Evolutionary conservation across 257 asterid species (phyloP).

Genomic region (Salvia splendens): DNA sequence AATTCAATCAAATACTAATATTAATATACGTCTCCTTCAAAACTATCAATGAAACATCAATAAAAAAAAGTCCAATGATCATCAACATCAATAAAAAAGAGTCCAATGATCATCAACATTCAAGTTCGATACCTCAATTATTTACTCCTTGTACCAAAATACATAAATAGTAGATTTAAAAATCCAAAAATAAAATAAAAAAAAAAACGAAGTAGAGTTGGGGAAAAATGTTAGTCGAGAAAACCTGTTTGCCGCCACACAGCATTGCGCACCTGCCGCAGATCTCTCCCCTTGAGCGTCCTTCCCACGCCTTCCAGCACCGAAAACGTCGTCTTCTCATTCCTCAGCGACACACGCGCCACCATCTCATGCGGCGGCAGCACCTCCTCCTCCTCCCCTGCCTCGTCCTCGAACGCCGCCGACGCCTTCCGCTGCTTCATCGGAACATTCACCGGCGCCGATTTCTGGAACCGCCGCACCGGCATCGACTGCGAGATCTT

Average conservation of each 20-base stretch:
- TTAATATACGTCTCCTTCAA: too few species aligned
- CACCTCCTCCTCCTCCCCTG: constrained; percentile 70
- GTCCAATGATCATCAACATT: not conserved
- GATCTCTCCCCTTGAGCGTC: constrained; percentile 91
- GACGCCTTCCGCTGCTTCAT: constrained; percentile 49
- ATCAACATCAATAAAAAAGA: not conserved
- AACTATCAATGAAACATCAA: not conserved
- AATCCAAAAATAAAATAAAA: not conserved
- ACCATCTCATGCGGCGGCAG: constrained; percentile 89
- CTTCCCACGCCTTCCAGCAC: constrained; percentile 85
- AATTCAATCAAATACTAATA: not conserved
- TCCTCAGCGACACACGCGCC: constrained; percentile 57
- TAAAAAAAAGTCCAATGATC: not conserved
- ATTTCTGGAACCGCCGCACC: constrained; percentile 59
- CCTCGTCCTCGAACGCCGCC: constrained; percentile 43
- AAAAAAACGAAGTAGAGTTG: not conserved
- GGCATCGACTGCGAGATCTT: constrained; percentile 60
- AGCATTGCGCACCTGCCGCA: constrained; percentile 89
- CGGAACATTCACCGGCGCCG: constrained; percentile 80
- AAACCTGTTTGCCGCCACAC: constrained; percentile 87
- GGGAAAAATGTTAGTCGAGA: constrained; percentile 41
- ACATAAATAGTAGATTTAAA: not conserved
- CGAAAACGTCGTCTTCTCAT: constrained; percentile 59
- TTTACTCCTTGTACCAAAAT: constrained; percentile 2
- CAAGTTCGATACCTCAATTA: not conserved